A percentile compares a stretch with the other conserved stretches of the same genome.
Evolutionary conservation across 805 yeast genomes (phyloP).

Genomic region (Metschnikowia cerradonensis): DNA sequence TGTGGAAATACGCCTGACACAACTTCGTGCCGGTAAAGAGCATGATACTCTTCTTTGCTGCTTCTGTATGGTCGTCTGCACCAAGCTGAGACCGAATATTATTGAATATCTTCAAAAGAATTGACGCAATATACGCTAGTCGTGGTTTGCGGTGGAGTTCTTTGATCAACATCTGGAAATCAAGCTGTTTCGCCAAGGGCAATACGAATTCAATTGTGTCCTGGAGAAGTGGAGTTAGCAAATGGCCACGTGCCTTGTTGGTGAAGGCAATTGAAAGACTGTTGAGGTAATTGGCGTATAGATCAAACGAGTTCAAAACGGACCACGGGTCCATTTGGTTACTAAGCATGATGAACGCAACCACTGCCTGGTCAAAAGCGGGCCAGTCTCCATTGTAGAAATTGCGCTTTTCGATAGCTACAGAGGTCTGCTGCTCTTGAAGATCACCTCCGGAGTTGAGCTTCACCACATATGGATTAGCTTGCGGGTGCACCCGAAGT

Average conservation of each 20-base stretch:
- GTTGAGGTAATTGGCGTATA: slow-evolving; percentile 45
- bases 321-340: slow-evolving; percentile 54
- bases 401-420: slow-evolving; percentile 20
- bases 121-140: slow-evolving; percentile 47
- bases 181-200: slow-evolving; percentile 43
- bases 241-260: slow-evolving; percentile 38
- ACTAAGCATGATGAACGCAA: slow-evolving; percentile 45
- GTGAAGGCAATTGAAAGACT: slow-evolving; percentile 47
- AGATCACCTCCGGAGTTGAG: slow-evolving; percentile 21
- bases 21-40: slow-evolving; percentile 50
- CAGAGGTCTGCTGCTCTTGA: slow-evolving; percentile 15
- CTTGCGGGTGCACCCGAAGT: slow-evolving; percentile 23
- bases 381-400: slow-evolving; percentile 37
- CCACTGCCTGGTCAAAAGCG: slow-evolving; percentile 43
- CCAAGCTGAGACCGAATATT: slow-evolving; percentile 50
- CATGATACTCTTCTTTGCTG: slow-evolving; percentile 45
- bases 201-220: slow-evolving; percentile 36
- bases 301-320: slow-evolving; percentile 49
- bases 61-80: slow-evolving; percentile 32
- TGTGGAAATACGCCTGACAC: slow-evolving; percentile 53
- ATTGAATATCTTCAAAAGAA: slow-evolving; percentile 56
- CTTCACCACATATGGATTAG: slow-evolving; percentile 24
- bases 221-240: slow-evolving; percentile 34
- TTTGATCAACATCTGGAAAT: slow-evolving; percentile 38
- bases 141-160: slow-evolving; percentile 43